Evolutionary conservation across 805 yeast species (phyloP).

Genomic region (Starmera amethionina): DNA sequence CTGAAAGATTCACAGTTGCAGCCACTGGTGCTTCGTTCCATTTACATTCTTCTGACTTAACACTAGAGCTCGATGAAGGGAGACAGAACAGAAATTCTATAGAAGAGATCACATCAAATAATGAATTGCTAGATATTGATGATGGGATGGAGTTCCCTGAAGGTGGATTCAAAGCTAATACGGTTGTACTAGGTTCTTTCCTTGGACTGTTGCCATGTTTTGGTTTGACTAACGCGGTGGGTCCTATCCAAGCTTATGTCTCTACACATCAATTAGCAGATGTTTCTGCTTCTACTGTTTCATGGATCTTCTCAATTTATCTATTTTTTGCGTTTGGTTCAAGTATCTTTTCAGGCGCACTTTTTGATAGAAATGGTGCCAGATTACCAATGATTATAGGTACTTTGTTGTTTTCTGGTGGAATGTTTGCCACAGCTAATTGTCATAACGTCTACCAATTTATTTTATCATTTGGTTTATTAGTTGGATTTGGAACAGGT

Average conservation of each 20-base stretch:
- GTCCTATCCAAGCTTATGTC: conserved; percentile 58
- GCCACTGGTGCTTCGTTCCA: no score
- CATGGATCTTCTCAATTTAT: conserved; percentile 63
- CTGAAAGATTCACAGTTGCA: no score
- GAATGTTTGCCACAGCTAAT: conserved; percentile 47
- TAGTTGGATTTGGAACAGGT: conserved; percentile 51
- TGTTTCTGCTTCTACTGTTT: conserved; percentile 37
- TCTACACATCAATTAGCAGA: conserved; percentile 41
- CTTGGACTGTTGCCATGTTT: conserved; percentile 48
- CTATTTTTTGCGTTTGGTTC: conserved; percentile 40
- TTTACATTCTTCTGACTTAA: no score
- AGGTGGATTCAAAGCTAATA: conserved; percentile 50
- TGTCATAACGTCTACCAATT: conserved; percentile 49
- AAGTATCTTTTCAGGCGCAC: conserved; percentile 44
- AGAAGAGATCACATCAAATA: no score
- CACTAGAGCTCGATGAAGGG: no score
- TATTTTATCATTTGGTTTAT: conserved; percentile 46
- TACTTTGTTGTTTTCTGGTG: conserved; percentile 35
- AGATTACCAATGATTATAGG: conserved; percentile 34
- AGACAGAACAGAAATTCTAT: no score
- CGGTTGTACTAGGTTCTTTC: conserved; percentile 51
- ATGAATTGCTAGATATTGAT: background rate
- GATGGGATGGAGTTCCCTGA: conserved; percentile 30
- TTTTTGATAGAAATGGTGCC: conserved; percentile 58
- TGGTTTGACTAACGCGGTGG: conserved; percentile 52